Base-by-base conservation (phyloP, 2,329 filamentous ascomycete genomes). In the Cordyceps sp. region DNA sequence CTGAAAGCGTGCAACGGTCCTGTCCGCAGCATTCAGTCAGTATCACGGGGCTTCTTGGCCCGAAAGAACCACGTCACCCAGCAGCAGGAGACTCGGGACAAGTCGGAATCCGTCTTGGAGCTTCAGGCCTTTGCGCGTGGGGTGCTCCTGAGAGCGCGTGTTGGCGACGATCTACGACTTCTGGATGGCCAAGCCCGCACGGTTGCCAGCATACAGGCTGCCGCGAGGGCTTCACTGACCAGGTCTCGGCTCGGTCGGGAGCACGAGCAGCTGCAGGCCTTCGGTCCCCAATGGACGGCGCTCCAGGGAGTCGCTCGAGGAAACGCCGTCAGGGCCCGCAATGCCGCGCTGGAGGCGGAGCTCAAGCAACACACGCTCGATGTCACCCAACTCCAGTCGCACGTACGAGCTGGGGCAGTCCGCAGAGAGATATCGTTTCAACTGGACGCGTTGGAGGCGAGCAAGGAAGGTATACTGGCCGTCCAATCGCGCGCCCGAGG, bases 91-190 rank as follows among this genome's bases (percentile, higher is more conserved):
- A 72, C 69, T 14, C 58, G 57, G 40, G 51, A 61, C 40, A 56
- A 62, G 33, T 55, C 66, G 41, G 60, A 60, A 21, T 58, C 65
- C 32, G 63, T 79, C 25, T 56, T 61, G 37, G 56, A 60, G 29
- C 61, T 84, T 27, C 79, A 85, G 55, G 71, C 76, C 34, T 67
- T 69, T 26, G 66, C 74, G 41, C 68, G 80, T 37, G 81, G 79
- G 44, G 67, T 73, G 56, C 52, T 83, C 36, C 52, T 73, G 39
- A 66, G 81, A 43, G 62, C 57, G 37, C 61, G 63, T 29, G 53
- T 77, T 33, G 59, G 64, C 14, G 55, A 65, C 31, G 66, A 74
- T 36, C 57, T 67, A 35, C 53, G 59, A 40, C 50, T 58, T 33
- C 59, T 79, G 31, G 60, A 65, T 34, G 55, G 59, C 35, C 54